Percentiles rank a stretch among this genome's conserved stretches.
Evolutionary conservation across 768 basidiomycete genomes (phyloP).

Genomic region (Rhodocollybia butyracea): DNA sequence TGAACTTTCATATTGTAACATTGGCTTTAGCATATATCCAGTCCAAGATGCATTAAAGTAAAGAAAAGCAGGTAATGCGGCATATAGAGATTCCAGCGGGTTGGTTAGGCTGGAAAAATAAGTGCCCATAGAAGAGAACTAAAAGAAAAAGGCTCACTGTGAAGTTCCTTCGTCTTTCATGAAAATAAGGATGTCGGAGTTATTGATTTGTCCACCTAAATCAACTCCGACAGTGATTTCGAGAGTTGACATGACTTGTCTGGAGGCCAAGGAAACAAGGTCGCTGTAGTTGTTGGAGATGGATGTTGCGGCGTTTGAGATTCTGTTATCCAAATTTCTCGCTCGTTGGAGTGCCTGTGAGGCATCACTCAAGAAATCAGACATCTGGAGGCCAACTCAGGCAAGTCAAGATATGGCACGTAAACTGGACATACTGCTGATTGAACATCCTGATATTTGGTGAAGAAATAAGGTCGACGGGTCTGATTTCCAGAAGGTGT

Average conservation of each 20-base stretch:
- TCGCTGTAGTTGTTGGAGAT: conserved; percentile 14
- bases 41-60: conserved; percentile 13
- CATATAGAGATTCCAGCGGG: conserved; percentile 14
- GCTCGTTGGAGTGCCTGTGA: conserved; percentile 8
- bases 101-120: conserved; percentile 9
- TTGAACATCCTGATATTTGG: conserved; percentile 6
- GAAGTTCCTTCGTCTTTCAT: conserved; percentile 14
- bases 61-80: conserved; percentile 12
- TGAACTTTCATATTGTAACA: conserved; percentile 18
- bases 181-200: conserved; percentile 14
- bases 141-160: conserved; percentile 8
- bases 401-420: background rate
- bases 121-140: background rate
- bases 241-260: conserved; percentile 12
- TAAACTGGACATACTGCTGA: conserved; percentile 2
- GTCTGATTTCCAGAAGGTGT: conserved; percentile 6
- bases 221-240: conserved; percentile 12
- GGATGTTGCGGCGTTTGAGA: conserved; percentile 8
- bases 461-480: conserved; percentile 12
- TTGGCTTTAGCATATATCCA: conserved; percentile 12
- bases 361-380: conserved; percentile 5
- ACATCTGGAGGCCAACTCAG: no score
- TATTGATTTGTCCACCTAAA: conserved; percentile 20
- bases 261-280: conserved; percentile 10
- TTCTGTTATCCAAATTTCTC: conserved; percentile 9